Evolutionary conservation across 805 yeast species (phyloP), one percentile per base, ranked within the genome.

Genomic region (Cyberlindnera samutprakarnensis): DNA sequence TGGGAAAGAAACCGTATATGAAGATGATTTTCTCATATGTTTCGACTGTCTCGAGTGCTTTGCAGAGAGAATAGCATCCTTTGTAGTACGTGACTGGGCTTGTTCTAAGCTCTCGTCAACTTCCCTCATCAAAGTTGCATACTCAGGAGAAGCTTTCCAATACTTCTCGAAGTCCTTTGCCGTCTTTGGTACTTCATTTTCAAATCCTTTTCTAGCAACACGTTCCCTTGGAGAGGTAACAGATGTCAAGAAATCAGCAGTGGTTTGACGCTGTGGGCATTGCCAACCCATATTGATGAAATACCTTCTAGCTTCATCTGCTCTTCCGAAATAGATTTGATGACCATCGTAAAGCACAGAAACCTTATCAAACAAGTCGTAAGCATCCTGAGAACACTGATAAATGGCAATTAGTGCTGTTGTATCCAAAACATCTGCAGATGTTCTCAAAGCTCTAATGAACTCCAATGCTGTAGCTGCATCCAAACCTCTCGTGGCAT

Each of bases 401-500:
- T 72, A 71, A 27, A 78, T 73, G 21, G 84, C 78, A 36, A 78
- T 70, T 32, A 76, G 52, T 6, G 79, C 72, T 5, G 80, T 65
- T 12, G 66, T 61, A 11, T 65, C 62, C 27, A 62, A 47, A 21
- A 75, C 55, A 38, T 62, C 36, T 58, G 77, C 72, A 17, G 67
- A 59, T 4, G 73, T 62, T 47, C 68, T 70, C 41, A 72, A 57
- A 22, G 78, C 75, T 46, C 66, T 58, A 33, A 70, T 66, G 38
- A 72, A 72, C 44, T 72, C 77, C 39, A 70, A 56, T 11, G 79
- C 78, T 23, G 78, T 71, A 14, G 79, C 77, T n/a, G 80, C 62
- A 58, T 73, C 80, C 51, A 73, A 62, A 43, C 80, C 80, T 62
- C 78, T 68, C 12, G 80, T 73, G 13, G 78, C 70, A 40, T 73